Conservation (phyloP, 192 early-diverging fungal genomes). For the Backusella macrospora region DNA sequence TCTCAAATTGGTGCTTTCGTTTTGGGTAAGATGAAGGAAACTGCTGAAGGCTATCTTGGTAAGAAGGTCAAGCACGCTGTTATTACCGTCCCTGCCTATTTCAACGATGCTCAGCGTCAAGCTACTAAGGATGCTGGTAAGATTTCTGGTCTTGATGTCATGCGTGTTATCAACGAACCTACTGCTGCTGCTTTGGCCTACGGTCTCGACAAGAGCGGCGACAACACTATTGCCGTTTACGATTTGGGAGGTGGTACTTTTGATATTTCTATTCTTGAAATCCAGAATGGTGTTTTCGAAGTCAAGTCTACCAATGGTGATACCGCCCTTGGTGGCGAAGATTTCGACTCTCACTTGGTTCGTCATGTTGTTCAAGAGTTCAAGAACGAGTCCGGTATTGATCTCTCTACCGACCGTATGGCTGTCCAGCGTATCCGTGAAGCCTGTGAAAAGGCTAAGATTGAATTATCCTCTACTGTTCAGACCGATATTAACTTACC, state of each 20-base stretch:
- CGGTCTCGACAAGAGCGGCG: constrained; percentile 67
- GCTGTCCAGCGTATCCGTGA: constrained; percentile 90
- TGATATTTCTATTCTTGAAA: constrained; percentile 89
- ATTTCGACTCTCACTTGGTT: constrained; percentile 65
- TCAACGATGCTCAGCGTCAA: constrained; percentile 87
- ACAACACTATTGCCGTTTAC: constrained; percentile 83
- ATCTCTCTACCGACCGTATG: constrained; percentile 83
- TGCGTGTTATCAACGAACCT: constrained; percentile 87
- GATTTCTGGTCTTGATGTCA: constrained; percentile 80
- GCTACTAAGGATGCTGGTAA: constrained; percentile 85
- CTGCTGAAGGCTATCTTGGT: constrained; percentile 80
- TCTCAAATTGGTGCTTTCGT: constrained; percentile 96
- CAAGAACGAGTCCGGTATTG: constrained; percentile 82
- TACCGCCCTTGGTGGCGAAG: constrained; percentile 68
- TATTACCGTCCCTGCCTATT: constrained; percentile 92
- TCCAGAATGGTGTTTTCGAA: constrained; percentile 90
- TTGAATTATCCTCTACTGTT: constrained; percentile 84
- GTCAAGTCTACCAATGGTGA: constrained; percentile 92
- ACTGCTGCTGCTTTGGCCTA: constrained; percentile 88
- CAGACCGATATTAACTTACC: constrained; percentile 97
- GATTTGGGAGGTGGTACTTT: constrained; percentile 94
- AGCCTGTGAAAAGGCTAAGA: constrained; percentile 93
- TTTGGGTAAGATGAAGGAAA: constrained; percentile 99
- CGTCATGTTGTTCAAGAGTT: constrained; percentile 76
- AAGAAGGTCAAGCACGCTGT: constrained; percentile 87